Evolutionary conservation across 2,329 filamentous ascomycete genomes (phyloP).

Genomic region (Neurospora crassa): DNA sequence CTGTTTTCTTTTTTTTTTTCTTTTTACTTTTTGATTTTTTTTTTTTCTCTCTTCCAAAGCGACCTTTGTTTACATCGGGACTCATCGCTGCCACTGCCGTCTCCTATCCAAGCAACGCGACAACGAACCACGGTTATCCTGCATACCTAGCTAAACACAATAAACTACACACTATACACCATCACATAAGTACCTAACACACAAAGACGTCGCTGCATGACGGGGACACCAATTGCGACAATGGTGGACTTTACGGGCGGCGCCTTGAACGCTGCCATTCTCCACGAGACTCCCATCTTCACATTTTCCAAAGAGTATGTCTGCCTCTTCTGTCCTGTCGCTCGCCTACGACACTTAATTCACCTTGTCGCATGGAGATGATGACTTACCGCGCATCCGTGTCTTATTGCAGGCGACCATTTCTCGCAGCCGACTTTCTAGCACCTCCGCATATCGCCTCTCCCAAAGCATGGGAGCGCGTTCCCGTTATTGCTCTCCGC

Average conservation of each 20-base stretch:
- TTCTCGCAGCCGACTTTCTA: conserved; percentile 10
- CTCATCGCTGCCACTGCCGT: background rate
- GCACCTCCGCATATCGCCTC: conserved; percentile 10
- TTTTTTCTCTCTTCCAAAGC: background rate
- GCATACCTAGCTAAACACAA: background rate
- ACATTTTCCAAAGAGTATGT: background rate
- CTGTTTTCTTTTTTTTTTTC: background rate
- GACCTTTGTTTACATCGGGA: background rate
- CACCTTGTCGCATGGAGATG: background rate
- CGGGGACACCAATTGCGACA: background rate
- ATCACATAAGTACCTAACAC: background rate
- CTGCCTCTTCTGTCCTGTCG: background rate
- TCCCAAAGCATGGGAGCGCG: conserved; percentile 24
- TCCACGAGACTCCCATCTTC: background rate
- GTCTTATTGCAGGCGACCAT: background rate
- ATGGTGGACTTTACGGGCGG: background rate
- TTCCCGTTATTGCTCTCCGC: conserved; percentile 15
- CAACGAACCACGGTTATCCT: background rate
- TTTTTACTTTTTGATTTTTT: background rate
- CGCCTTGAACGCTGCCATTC: background rate
- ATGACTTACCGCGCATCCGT: background rate
- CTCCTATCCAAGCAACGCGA: background rate
- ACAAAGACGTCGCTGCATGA: background rate
- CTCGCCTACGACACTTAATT: background rate
- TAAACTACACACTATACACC: background rate